phyloP scores from a whole-genome alignment of 2,329 filamentous ascomycete species.

The Phialophora verrucosa region DNA sequence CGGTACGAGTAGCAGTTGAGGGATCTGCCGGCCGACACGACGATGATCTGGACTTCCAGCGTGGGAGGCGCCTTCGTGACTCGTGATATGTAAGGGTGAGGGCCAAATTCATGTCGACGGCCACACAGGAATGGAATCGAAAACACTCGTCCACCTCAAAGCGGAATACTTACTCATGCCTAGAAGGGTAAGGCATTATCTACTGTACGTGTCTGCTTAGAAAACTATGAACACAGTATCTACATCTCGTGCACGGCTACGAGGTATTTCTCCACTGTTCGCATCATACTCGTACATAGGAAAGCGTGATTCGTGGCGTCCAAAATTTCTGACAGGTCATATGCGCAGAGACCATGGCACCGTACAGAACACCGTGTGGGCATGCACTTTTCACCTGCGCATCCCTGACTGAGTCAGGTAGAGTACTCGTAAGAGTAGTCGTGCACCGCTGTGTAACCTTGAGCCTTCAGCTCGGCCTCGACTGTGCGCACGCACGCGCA shows the following conservation, averaged over 20 bases:
- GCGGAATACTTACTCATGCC: slow-evolving; percentile 11
- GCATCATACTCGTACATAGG: no score
- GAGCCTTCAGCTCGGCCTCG: not conserved
- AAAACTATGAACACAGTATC: not conserved
- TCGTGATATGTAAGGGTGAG: not conserved
- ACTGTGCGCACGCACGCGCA: not conserved
- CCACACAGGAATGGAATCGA: not conserved
- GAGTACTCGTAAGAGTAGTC: no score
- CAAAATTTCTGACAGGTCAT: not conserved
- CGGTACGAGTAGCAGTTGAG: not conserved
- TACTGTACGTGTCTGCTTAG: not conserved
- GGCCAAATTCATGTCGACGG: not conserved
- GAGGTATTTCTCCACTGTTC: not conserved
- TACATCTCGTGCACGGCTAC: not conserved
- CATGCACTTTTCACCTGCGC: no score
- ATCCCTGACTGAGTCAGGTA: no score
- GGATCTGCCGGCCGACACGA: not conserved
- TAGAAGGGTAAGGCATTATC: not conserved
- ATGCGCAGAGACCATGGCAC: not conserved
- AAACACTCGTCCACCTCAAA: not conserved
- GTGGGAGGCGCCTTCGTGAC: no score
- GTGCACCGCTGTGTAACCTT: no score
- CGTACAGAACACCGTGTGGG: no score
- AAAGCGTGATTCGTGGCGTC: not conserved
- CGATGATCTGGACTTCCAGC: no score